phyloP scores from a whole-genome alignment of 495 filamentous ascomycete species.

The Annulohypoxylon maeteangense region DNA sequence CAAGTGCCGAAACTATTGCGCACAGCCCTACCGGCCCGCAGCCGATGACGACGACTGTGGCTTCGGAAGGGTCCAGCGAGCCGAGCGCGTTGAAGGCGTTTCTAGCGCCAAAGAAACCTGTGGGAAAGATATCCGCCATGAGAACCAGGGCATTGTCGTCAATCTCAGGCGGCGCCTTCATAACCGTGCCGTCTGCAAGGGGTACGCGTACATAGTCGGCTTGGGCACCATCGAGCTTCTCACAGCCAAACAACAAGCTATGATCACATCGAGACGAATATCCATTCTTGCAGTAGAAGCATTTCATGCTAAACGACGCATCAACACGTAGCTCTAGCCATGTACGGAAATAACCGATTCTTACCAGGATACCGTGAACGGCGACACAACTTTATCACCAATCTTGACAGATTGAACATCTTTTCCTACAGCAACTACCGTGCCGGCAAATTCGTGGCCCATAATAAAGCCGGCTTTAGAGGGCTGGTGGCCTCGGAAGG shows the following conservation, averaged over 20 bases:
- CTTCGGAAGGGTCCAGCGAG: constrained; percentile 69
- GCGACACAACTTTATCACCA: constrained; percentile 82
- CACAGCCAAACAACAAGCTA: constrained; percentile 77
- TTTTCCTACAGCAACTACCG: constrained; percentile 72
- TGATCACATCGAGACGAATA: constrained; percentile 87
- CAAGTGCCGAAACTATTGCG: constrained; percentile 82
- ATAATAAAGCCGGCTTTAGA: constrained; percentile 59
- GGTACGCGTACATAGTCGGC: constrained; percentile 92
- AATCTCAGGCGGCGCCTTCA: constrained; percentile 79
- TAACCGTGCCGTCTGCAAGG: constrained; percentile 81
- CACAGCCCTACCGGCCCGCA: constrained; percentile 93
- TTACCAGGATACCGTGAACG: constrained; percentile 90
- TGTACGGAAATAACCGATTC: constrained; percentile 40
- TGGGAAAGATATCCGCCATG: constrained; percentile 89
- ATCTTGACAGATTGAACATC: constrained; percentile 74
- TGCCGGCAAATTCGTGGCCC: constrained; percentile 88
- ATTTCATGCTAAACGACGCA: constrained; percentile 68
- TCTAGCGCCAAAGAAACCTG: constrained; percentile 87
- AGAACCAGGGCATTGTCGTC: constrained; percentile 83
- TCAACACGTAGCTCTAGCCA: constrained; percentile 16
- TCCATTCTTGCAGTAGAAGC: constrained; percentile 90
- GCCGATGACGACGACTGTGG: constrained; percentile 83
- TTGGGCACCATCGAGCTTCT: constrained; percentile 83
- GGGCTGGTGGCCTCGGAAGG: constrained; percentile 84
- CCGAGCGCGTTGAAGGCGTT: constrained; percentile 80